phyloP scores from a whole-genome alignment of 768 basidiomycete genomes.

The Macrolepiota albuminosa region DNA sequence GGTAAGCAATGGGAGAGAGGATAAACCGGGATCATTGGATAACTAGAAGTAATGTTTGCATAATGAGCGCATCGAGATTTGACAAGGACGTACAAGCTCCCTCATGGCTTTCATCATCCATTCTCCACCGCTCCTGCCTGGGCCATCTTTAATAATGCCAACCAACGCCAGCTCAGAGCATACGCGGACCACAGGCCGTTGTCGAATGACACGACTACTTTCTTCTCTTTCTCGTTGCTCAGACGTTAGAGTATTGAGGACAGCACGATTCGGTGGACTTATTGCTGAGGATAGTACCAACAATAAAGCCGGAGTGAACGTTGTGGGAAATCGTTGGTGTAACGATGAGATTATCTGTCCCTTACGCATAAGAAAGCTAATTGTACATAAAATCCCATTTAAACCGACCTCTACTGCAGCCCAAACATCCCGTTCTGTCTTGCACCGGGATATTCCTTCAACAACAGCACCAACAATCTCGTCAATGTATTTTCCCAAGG shows the following conservation, averaged over 20 bases:
- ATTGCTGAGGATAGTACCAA: conserved; percentile 54
- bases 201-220: conserved; percentile 65
- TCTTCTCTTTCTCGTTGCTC: conserved; percentile 96
- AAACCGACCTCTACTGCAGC: conserved; percentile 81
- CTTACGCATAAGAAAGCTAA: neutral
- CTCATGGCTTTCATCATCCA: conserved; percentile 86
- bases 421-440: conserved; percentile 90
- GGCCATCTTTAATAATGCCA: conserved; percentile 72
- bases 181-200: conserved; percentile 82
- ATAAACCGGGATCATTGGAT: conserved; percentile 80
- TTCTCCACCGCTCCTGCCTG: conserved; percentile 71
- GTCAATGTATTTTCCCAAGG: conserved; percentile 93
- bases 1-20: conserved; percentile 84
- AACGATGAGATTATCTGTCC: conserved; percentile 80
- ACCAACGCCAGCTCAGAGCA: conserved; percentile 89
- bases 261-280: conserved; percentile 51
- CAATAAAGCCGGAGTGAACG: conserved; percentile 72
- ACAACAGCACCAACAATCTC: conserved; percentile 85
- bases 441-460: conserved; percentile 84
- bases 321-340: conserved; percentile 79
- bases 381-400: neutral
- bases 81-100: conserved; percentile 61
- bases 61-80: conserved; percentile 1
- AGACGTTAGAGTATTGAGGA: conserved; percentile 50
- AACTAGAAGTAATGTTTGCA: conserved; percentile 43